A percentile compares a stretch with the other conserved stretches of the same genome.
phyloP scores from a whole-genome alignment of 2,329 filamentous ascomycete species.

The Aspergillus caelatus region DNA sequence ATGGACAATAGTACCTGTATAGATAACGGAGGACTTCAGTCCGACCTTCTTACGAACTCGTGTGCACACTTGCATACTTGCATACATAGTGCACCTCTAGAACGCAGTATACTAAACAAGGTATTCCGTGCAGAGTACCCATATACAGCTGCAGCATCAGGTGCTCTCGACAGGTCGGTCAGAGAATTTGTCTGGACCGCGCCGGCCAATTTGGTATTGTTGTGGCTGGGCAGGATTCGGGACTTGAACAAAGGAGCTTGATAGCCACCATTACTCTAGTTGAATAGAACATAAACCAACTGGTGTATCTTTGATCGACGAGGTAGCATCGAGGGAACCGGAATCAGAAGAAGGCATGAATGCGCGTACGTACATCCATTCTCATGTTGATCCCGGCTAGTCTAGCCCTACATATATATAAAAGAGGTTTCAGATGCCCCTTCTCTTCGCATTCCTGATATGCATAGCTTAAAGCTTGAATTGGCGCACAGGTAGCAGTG shows the following conservation, averaged over 20 bases:
- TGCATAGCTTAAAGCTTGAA: constrained; percentile 20
- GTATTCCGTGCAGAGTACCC: not conserved
- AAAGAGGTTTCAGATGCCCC: constrained; percentile 2
- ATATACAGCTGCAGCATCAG: not conserved
- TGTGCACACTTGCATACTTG: not conserved
- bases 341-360: constrained; percentile 1
- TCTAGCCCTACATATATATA: constrained; percentile 15
- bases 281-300: not conserved
- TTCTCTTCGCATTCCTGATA: constrained; percentile 14
- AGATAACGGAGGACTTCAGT: constrained; percentile 5
- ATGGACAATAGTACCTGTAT: not conserved
- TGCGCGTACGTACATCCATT: constrained; percentile 3
- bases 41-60: not conserved
- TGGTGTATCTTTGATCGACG: not conserved
- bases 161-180: not conserved
- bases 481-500: constrained; percentile 24
- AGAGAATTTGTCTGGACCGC: not conserved
- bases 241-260: constrained; percentile 3
- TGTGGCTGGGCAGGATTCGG: not conserved
- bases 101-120: not conserved
- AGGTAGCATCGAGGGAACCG: not conserved
- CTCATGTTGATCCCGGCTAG: constrained; percentile 2
- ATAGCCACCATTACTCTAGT: not conserved
- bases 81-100: not conserved
- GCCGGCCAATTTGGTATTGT: not conserved